A percentile compares a stretch with the other conserved stretches of the same genome.
Conservation (phyloP, 306 rosid species). For the Fragaria ananassa region DNA sequence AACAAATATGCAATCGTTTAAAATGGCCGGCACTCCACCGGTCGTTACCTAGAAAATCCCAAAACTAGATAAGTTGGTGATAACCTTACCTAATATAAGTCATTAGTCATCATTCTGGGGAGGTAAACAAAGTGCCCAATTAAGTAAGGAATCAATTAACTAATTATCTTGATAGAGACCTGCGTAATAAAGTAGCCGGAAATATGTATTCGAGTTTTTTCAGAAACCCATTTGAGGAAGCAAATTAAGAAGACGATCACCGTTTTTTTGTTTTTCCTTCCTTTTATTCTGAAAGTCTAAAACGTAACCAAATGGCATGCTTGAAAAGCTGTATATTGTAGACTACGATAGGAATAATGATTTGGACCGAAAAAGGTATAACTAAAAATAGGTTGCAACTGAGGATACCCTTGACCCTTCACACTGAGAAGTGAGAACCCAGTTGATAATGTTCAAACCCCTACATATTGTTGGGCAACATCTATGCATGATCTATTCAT, state of each 20-base stretch:
- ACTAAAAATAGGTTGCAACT: background rate
- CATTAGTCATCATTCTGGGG: background rate
- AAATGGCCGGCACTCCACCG: background rate
- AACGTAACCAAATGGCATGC: background rate
- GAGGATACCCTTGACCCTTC: background rate
- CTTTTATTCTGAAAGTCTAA: background rate
- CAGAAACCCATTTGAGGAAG: background rate
- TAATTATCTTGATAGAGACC: too few species aligned
- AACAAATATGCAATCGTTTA: background rate
- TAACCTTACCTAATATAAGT: background rate
- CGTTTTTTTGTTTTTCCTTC: too few species aligned
- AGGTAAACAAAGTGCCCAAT: background rate
- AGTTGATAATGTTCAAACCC: background rate
- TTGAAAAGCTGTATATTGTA: background rate
- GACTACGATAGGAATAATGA: background rate
- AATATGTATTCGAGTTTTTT: too few species aligned
- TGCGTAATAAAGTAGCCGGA: too few species aligned
- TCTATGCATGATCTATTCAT: background rate
- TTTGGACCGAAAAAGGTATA: background rate
- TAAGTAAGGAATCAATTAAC: background rate
- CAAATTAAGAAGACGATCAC: background rate
- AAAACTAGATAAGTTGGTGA: background rate
- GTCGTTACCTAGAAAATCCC: background rate
- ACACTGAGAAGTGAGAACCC: background rate
- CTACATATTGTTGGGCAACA: background rate